Base-by-base conservation (phyloP, 306 rosid genomes). In the Vigna trinervia region DNA sequence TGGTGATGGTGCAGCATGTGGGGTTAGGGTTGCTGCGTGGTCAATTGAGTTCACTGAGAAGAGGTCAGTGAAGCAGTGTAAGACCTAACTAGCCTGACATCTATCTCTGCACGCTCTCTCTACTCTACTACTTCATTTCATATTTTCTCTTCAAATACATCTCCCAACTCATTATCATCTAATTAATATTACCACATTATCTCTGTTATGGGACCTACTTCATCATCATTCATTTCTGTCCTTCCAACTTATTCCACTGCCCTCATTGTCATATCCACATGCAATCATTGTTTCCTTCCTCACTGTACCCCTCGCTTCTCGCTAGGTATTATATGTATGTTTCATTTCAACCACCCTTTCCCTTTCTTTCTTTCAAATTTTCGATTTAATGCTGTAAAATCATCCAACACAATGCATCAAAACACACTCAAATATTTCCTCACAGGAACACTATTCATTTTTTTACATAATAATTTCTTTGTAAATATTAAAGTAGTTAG, bases 11-110 rank as follows among this genome's bases (percentile, higher is more conserved):
- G 28, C 26, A 23, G 2, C 26, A 32, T 43, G 54, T 79, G 67
- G 65, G 66, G 76, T 17, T 32, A 28, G 34, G 60, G 28, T 13
- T 30, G 57, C 68, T 36, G 66, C 66, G 41, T 46, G 26, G 45
- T 12, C 41, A 2, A 46, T 46, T 46, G 15, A 46, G 5, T 12
- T 46, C 47, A 12, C 12, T 12, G 1, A 46, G 51, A 9, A 9
- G 12, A 41, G 47, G 0, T 8, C 47, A 43, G 47, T 30, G 32
- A 30, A 30, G 13, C 4, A 2, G 3, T 43, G 47, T 43, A 11
- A 43, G 47, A 34, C 4, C 47, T 43, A 9, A 43, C 50, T 12
- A 45, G 14, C 14, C 50, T 45, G 50, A 45, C 50, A 45, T 11
- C 5, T 13, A 45, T 3, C 14, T 13, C 50, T 45, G 14, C 50